These are phyloP conservation scores for Umbilicus rupestris DNA, from an alignment of 164 flowering plant species.

Conservation along the genomic window DNA sequence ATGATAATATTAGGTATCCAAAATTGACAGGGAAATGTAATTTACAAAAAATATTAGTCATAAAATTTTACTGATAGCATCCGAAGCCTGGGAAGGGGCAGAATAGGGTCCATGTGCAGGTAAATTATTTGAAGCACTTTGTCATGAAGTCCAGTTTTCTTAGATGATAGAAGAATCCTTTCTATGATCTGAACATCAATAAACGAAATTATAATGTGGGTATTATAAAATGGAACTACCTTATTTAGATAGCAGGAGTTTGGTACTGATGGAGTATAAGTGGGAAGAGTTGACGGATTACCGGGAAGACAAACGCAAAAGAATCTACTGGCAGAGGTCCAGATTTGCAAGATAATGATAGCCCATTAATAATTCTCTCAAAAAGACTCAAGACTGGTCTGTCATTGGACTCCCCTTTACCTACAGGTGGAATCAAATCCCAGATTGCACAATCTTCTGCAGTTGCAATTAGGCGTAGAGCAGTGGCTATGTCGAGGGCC, in stretches of 20 bases:
- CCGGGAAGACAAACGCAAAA: constrained; percentile 84
- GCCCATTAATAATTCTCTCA: constrained; percentile 57
- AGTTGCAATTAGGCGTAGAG: constrained; percentile 59
- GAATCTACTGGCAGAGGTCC: constrained; percentile 97
- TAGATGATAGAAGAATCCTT: constrained; percentile 64
- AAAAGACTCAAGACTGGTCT: constrained; percentile 54
- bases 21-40: background rate
- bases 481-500: constrained; percentile 93
- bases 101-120: constrained; percentile 83
- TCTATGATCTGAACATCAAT: constrained; percentile 62
- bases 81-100: constrained; percentile 86
- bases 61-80: constrained; percentile 74
- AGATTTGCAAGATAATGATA: constrained; percentile 64
- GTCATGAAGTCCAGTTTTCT: constrained; percentile 88
- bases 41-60: background rate
- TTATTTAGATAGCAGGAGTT: background rate
- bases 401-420: constrained; percentile 32
- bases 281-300: constrained; percentile 18
- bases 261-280: background rate
- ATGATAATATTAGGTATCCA: background rate
- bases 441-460: constrained; percentile 36
- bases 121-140: constrained; percentile 71
- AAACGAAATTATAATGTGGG: background rate
- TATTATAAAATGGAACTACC: background rate
- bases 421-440: constrained; percentile 43